Evolutionary conservation across 2,329 filamentous ascomycete genomes (phyloP).

Genomic region (Diaporthe australafricana): DNA sequence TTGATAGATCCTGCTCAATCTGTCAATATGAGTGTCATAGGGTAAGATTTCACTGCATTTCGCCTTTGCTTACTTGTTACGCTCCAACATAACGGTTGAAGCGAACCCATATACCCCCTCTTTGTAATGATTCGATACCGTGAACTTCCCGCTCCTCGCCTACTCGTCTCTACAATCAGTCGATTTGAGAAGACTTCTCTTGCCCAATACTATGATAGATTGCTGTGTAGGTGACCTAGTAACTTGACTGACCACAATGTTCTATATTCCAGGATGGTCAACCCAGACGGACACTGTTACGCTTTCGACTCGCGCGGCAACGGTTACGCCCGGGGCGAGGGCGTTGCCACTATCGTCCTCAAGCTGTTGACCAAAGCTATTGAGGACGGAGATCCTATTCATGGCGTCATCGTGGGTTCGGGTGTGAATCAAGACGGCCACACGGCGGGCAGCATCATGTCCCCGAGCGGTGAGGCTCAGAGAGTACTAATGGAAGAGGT

Average conservation of each 20-base stretch:
- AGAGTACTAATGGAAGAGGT: slow-evolving; percentile 39
- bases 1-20: slow-evolving; percentile 42
- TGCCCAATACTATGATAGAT: no score
- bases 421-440: slow-evolving; percentile 54
- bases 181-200: no score
- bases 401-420: slow-evolving; percentile 46
- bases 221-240: background rate
- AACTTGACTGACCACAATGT: background rate
- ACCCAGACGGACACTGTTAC: slow-evolving; percentile 41
- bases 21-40: slow-evolving; percentile 36
- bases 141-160: no score
- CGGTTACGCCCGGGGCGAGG: slow-evolving; percentile 53
- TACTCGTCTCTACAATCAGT: no score
- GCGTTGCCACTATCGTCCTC: slow-evolving; percentile 50
- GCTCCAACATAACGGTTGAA: no score
- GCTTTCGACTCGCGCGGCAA: slow-evolving; percentile 48
- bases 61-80: no score
- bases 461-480: slow-evolving; percentile 45
- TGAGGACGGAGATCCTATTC: slow-evolving; percentile 45
- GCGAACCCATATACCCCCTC: no score
- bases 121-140: no score
- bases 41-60: slow-evolving; percentile 27
- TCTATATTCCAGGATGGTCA: slow-evolving; percentile 33
- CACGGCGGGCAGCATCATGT: slow-evolving; percentile 49
- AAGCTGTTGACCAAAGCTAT: slow-evolving; percentile 53